Evolutionary conservation across 1,284 basidiomycete genomes (phyloP), one percentile per base, ranked within the genome.

Genomic region (Anthracocystis setariae): DNA sequence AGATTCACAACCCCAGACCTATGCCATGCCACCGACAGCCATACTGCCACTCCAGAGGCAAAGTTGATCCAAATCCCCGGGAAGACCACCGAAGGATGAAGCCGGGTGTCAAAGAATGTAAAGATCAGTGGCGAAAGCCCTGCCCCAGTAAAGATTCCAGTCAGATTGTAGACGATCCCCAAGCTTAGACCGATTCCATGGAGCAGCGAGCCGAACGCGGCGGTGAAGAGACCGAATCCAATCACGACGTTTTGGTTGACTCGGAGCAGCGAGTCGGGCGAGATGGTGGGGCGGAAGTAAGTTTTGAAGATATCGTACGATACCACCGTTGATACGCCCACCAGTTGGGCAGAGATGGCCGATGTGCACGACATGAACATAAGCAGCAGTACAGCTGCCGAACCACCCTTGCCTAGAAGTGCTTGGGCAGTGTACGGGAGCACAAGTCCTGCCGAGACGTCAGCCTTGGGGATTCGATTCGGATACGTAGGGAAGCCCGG

Each of bases 51-150:
- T 5, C 74, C 75, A 2, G 70, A 71, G 13, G 40, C 46, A 44
- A 82, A 79, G 43, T 74, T 74, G 68, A 81, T 56, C 77, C 72
- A 82, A 48, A 82, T 76, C 10, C 77, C 76, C 9, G 78, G 67
- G 32, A 71, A 79, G 3, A 78, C 77, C 12, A 72, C 73, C 17
- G 62, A 49, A 2, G 63, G 65, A 24, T 78, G 75, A 21, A 77
- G 66, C 3, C 79, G 58, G 1, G 72, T 71, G 40, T 65, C 71
- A 53, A 79, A 81, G 57, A 79, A 80, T 37, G 61, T 79, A 29
- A 76, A 81, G 44, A 67, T 65, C 24, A 74, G 58, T 29, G 67
- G 79, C 15, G 65, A 58, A 0, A 79, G 53, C 23, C 70, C 72
- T 1, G 75, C 74, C 8, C 71, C 59, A 1, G 74, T 74, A 32